A percentile compares a stretch with the other conserved stretches of the same genome.
Evolutionary conservation across 768 basidiomycete species (phyloP).

Genomic region (Tricholoma hemisulphureum): DNA sequence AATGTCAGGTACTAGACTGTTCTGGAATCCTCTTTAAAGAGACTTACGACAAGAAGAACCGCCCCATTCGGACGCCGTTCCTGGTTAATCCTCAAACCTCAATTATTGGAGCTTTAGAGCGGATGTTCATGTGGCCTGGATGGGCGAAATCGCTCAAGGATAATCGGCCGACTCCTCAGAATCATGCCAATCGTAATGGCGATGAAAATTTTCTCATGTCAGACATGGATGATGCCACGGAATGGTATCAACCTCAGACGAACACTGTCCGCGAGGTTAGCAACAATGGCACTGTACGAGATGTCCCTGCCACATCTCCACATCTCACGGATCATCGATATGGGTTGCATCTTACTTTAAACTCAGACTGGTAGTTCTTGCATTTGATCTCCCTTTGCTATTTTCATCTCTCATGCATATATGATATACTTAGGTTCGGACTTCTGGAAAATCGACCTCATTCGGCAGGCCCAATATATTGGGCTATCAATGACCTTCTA

Average conservation of each 20-base stretch:
- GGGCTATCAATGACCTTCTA: slow-evolving; percentile 21
- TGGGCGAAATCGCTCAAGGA: not conserved
- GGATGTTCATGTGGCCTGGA: slow-evolving; percentile 13
- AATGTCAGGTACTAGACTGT: slow-evolving; percentile 11
- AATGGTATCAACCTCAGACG: slow-evolving; percentile 15
- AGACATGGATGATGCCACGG: slow-evolving; percentile 20
- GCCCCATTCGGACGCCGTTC: slow-evolving; percentile 3
- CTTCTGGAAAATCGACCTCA: slow-evolving; percentile 20
- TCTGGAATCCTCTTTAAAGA: slow-evolving; percentile 12
- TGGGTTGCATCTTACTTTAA: slow-evolving; percentile 23
- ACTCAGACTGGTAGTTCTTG: slow-evolving; percentile 23
- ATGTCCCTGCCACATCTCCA: no score
- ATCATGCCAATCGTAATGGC: slow-evolving; percentile 16
- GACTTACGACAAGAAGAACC: slow-evolving; percentile 5
- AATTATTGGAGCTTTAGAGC: slow-evolving; percentile 19
- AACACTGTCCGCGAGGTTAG: slow-evolving; percentile 12
- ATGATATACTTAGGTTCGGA: slow-evolving; percentile 20
- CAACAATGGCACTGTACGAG: no score
- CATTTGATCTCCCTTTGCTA: no score
- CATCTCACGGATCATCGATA: no score
- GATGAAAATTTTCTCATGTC: slow-evolving; percentile 23
- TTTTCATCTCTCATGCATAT: not conserved
- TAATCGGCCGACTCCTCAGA: slow-evolving; percentile 10
- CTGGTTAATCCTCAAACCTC: slow-evolving; percentile 19
- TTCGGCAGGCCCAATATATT: slow-evolving; percentile 22